These are phyloP conservation scores for Mycotypha africana DNA, from an alignment of 371 early-diverging fungal species.

Conservation along the genomic window DNA sequence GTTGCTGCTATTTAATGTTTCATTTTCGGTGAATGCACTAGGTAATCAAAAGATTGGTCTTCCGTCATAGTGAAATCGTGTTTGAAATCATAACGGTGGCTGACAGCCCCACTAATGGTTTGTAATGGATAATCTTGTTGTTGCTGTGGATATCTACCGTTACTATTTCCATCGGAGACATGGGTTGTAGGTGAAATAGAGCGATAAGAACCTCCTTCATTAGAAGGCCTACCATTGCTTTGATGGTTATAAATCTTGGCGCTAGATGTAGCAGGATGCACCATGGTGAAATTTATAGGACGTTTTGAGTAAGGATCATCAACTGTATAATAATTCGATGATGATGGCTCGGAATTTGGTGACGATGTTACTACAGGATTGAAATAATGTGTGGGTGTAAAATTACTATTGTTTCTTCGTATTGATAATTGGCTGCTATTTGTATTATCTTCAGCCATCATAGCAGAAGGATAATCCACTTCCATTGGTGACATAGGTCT, in stretches of 20 bases:
- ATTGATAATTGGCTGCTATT: not conserved
- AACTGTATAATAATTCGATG: too few relatives aligned
- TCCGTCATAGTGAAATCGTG: slow-evolving; percentile 1
- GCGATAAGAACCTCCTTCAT: slow-evolving; percentile 4
- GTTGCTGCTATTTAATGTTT: too few relatives aligned
- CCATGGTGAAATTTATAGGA: slow-evolving; percentile 29
- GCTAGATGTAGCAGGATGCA: slow-evolving; percentile 20
- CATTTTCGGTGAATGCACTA: too few relatives aligned
- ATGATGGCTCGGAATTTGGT: too few relatives aligned
- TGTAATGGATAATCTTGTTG: slow-evolving; percentile 17
- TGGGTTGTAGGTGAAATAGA: slow-evolving; percentile 5
- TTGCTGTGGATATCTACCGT: too few relatives aligned
- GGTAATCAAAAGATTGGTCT: slow-evolving; percentile 5
- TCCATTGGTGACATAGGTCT: slow-evolving; percentile 35
- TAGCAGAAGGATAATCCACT: slow-evolving; percentile 20
- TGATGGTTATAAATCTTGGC: too few relatives aligned
- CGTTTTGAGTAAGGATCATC: slow-evolving; percentile 29
- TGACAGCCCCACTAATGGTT: slow-evolving; percentile 7
- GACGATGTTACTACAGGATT: too few relatives aligned
- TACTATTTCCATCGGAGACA: too few relatives aligned
- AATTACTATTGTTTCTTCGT: too few relatives aligned
- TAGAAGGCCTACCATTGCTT: not conserved
- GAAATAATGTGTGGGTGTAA: too few relatives aligned
- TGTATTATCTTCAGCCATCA: too few relatives aligned
- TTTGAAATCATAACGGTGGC: slow-evolving; percentile 1